Base-by-base conservation (phyloP, 345 rosid species). In the Populus tremula region DNA sequence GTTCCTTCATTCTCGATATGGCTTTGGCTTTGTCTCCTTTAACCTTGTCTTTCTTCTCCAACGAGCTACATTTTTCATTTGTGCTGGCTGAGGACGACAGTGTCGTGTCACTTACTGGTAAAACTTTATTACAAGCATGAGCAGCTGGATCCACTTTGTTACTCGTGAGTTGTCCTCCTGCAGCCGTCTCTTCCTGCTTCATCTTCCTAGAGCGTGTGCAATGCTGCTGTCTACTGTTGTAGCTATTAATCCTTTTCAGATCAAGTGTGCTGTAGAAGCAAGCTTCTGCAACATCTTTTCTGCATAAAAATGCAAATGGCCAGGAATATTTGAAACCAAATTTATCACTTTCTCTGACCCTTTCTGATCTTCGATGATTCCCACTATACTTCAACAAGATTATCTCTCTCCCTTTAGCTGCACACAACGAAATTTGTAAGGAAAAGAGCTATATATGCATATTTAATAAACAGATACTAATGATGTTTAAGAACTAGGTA, bases 1-100 rank as follows among this genome's bases (percentile, higher is more conserved):
- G 87, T 81, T 91, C 96, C 82, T 92, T 93, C 93, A 93, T 91
- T 71, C 87, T 91, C 21, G 89, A 91, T 67, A 95, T 77, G 82
- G 89, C 77, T 81, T 81, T 91, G 31, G 83, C 84, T 72, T 86
- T 88, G 31, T 89, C 89, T 33, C 82, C 84, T 82, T 86, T 89
- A 5, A 70, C 31, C 74, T 80, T 90, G 6, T 84, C 88, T 76
- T 85, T 77, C 71, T 71, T 86, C 38, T 77, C 85, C 63, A 45
- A 21, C 31, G 74, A 9, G 31, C 54, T 72, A 35, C 84, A 64
- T 81, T 78, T 81, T 2, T 76, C 84, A 29, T 78, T 38, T 31
- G 50, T 36, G 47, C 45, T 36, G 20, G 73, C 50, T 25, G 89
- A 77, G 39, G 87, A 77, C 29, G 86, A 23, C 13, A 77, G 49